phyloP scores from a whole-genome alignment of 306 rosid genomes.

The Rosa rugosa region DNA sequence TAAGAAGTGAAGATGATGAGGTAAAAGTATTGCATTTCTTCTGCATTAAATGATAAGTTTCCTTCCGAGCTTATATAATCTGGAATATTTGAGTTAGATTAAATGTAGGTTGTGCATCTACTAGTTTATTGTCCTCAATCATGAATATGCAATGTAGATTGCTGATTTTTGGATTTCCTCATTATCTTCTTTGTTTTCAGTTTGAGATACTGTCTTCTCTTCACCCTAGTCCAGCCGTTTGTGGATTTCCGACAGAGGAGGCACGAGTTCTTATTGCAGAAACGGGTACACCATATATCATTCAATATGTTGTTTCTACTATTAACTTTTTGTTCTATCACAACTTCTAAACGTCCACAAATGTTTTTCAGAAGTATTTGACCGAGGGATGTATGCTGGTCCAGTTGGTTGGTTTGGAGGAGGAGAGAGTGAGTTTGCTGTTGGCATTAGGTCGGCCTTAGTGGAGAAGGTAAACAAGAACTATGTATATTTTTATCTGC shows the following conservation, averaged over 20 bases:
- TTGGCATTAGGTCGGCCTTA: constrained; percentile 92
- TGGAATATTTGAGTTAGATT: constrained; percentile 10
- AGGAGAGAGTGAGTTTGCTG: constrained; percentile 96
- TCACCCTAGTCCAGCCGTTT: constrained; percentile 97
- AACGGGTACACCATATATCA: constrained; percentile 52
- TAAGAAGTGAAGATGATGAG: constrained; percentile 84
- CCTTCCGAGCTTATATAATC: neutral
- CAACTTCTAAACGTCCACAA: constrained; percentile 12
- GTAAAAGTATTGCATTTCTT: constrained; percentile 38
- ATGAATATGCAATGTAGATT: neutral
- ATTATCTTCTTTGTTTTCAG: constrained; percentile 36
- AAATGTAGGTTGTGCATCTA: neutral
- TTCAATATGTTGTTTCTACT: neutral
- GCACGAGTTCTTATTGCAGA: constrained; percentile 78
- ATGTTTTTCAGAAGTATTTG: constrained; percentile 70
- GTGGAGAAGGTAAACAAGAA: constrained; percentile 68
- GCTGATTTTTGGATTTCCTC: constrained; percentile 9
- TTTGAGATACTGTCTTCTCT: constrained; percentile 79
- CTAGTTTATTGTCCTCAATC: constrained; percentile 12
- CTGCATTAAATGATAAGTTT: constrained; percentile 9
- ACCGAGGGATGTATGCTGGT: constrained; percentile 97
- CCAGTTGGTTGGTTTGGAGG: constrained; percentile 99
- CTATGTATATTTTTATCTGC: neutral
- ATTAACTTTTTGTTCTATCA: neutral
- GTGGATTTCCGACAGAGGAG: constrained; percentile 95